Conservation (phyloP, 2,329 filamentous ascomycete genomes). For the Exophiala aquamarina region DNA sequence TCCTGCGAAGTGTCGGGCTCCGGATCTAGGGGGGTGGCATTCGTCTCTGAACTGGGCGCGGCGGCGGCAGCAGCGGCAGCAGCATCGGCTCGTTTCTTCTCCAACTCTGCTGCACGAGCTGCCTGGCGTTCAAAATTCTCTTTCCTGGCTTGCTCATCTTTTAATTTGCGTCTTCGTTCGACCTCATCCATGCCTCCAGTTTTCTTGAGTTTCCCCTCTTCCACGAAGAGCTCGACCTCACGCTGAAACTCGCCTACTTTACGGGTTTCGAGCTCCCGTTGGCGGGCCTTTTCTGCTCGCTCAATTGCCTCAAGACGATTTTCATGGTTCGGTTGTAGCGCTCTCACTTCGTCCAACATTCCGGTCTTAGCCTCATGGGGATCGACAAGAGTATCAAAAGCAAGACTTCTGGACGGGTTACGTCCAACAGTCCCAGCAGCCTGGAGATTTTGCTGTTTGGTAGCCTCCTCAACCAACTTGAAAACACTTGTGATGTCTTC, state of each 20-base stretch:
- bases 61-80: slow-evolving; percentile 17
- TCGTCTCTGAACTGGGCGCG: slow-evolving; percentile 9
- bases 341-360: slow-evolving; percentile 88
- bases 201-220: slow-evolving; percentile 92
- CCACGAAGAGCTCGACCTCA: slow-evolving; percentile 81
- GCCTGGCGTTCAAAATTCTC: slow-evolving; percentile 65
- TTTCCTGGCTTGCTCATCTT: slow-evolving; percentile 80
- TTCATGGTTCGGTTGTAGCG: slow-evolving; percentile 91
- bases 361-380: slow-evolving; percentile 84
- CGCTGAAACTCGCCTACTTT: slow-evolving; percentile 75
- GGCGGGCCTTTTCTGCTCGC: slow-evolving; percentile 86
- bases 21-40: slow-evolving; percentile 4
- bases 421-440: slow-evolving; percentile 35
- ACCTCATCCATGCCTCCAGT: slow-evolving; percentile 92
- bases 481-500: slow-evolving; percentile 95
- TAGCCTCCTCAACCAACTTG: slow-evolving; percentile 91
- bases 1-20: slow-evolving; percentile 17
- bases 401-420: slow-evolving; percentile 47
- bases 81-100: slow-evolving; percentile 32
- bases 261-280: slow-evolving; percentile 81
- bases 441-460: slow-evolving; percentile 90
- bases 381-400: slow-evolving; percentile 58
- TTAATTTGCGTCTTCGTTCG: slow-evolving; percentile 77
- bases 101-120: slow-evolving; percentile 51
- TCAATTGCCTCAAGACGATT: slow-evolving; percentile 92